Base-by-base conservation (phyloP, 352 stramenopile species). In the Pelagophyceae sp. region DNA sequence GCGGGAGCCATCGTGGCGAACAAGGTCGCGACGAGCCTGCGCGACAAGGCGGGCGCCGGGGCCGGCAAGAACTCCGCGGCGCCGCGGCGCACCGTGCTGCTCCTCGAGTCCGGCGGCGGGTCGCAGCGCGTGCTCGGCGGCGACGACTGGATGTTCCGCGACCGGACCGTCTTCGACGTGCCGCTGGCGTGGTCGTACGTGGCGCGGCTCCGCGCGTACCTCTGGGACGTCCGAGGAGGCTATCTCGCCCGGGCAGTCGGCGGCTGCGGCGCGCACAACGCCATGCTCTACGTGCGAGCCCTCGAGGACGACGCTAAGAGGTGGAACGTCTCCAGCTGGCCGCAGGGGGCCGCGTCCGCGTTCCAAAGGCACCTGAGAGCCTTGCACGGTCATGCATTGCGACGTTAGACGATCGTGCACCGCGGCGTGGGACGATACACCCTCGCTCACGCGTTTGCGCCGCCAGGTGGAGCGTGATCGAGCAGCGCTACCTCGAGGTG, bases 191-290 rank as follows among this genome's bases (percentile, higher is more conserved):
- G 58, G 58, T 33, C 23, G 15, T 65, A 65, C 58, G 58, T 65
- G 15, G 58, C 58, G 58, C 5, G 31, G 58, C 29, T 65, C 23
- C 29, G 15, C 3, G 3, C 3, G 6, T 65, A 65, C 29, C 29
- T 65, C 23, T 65, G 58, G 58, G n/a, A n/a, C n/a, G n/a, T n/a
- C n/a, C n/a, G n/a, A n/a, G n/a, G n/a, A n/a, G n/a, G n/a, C n/a
- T n/a, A n/a, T n/a, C 81, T 96, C 25, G 90, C 88, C 37, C 92
- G 92, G 72, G 88, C 87, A 20, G 79, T 96, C 27, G 91, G 91
- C 23, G 91, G 91, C 40, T 94, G 88, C 78, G 91, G 91, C 11
- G 90, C 94, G 45, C 89, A 94, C 78, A 96, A 96, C 71, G 91
- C 91, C 29, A 95, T 95, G 91, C 87, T 96, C 27, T 94, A 96